Base-by-base conservation (phyloP, 2,329 filamentous ascomycete genomes). In the Claviceps paspali region DNA sequence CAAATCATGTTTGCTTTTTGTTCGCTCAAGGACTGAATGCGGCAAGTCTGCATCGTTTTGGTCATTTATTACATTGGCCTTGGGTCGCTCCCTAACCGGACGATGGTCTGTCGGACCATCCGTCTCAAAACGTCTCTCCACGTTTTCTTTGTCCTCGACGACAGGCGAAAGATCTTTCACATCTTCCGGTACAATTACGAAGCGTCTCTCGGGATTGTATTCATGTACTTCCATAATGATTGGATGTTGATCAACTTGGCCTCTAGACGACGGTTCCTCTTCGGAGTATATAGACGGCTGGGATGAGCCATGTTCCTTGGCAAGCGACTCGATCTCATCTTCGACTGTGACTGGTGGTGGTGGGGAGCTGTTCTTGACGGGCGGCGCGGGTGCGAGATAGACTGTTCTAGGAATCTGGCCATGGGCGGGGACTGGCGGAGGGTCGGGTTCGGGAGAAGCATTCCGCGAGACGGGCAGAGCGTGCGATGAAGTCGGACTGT, bases 281-380 rank as follows among this genome's bases (percentile, higher is more conserved):
- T 61, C 64, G 38, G 42, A 45, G 9, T 41, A 27, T 14, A 45
- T 48, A 30, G 46, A 53, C 35, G 46, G 46, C 27, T 54, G 41
- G 9, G 37, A 35, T 21, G 57, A 56, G 19, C 64, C 63, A 47
- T 71, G 57, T 51, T 86, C 81, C 51, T 67, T 73, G 5, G 68
- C 69, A 27, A 83, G 55, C 6, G 79, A 72, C 11, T 62, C 65
- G 12, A 52, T 60, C 53, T 84, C 81, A 51, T 86, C 80, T 52
- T 87, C 81, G 33, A 79, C 78, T 26, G 57, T 75, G 4, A 80
- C 77, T n/a, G 65, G 63, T 14, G 65, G 63, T 2, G 79, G 79
- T 5, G 79, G 76, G 51, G 63, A 66, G 42, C 53, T 49, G 38
- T 44, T 55, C 50, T 34, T 39, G 12, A 28, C 14, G 3, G 38